A percentile compares a stretch with the other conserved stretches of the same genome.
These are phyloP conservation scores for Coniophora puteana DNA, from an alignment of 1,284 basidiomycete genomes.

Conservation along the genomic window DNA sequence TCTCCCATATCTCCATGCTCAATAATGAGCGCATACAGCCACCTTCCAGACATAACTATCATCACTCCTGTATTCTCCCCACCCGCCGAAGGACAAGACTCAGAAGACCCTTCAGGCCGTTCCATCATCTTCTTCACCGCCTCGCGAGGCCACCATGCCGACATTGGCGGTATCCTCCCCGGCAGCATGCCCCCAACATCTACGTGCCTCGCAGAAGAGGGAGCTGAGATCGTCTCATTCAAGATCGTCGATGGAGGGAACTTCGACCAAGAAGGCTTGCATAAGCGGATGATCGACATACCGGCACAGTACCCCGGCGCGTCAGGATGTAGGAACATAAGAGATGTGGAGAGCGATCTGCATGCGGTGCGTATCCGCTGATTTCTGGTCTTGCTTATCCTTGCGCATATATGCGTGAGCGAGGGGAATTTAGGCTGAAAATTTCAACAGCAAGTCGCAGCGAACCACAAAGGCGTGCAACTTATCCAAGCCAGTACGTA, in stretches of 20 bases:
- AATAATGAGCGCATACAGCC: conserved; percentile 42
- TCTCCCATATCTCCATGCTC: not conserved
- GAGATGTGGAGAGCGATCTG: conserved; percentile 89
- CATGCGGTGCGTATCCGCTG: conserved; percentile 63
- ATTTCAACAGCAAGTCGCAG: conserved; percentile 82
- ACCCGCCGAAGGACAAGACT: conserved; percentile 49
- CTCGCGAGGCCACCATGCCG: conserved; percentile 86
- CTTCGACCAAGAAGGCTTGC: conserved; percentile 75
- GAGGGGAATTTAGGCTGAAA: conserved; percentile 1
- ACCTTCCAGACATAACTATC: conserved; percentile 84
- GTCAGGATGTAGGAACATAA: conserved; percentile 79
- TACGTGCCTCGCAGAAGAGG: conserved; percentile 90
- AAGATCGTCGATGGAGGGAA: conserved; percentile 86
- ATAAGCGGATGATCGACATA: conserved; percentile 81
- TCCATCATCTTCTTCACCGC: conserved; percentile 95
- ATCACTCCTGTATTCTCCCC: conserved; percentile 86
- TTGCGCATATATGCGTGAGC: too few species aligned
- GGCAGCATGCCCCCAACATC: conserved; percentile 95
- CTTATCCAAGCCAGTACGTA: conserved; percentile 69
- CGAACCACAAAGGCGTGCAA: conserved; percentile 91
- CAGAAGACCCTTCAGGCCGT: too few species aligned
- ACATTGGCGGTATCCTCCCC: conserved; percentile 74
- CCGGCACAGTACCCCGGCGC: conserved; percentile 84
- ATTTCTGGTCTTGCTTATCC: too few species aligned
- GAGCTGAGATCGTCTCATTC: conserved; percentile 89